Evolutionary conservation across 2,329 filamentous ascomycete genomes (phyloP).

Genomic region (Endoconidiophora laricicola): DNA sequence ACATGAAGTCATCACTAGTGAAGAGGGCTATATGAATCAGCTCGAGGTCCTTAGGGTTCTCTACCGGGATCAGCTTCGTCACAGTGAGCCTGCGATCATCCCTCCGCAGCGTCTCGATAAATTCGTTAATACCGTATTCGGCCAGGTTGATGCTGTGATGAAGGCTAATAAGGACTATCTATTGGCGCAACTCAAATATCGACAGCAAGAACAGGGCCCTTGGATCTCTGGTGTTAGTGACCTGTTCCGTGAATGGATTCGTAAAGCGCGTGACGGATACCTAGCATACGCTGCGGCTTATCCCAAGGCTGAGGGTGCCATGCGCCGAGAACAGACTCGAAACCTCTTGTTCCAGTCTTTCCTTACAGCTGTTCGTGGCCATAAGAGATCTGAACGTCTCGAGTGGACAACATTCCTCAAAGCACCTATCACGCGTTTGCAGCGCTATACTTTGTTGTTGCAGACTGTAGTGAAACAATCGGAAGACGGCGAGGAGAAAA

Average conservation of each 20-base stretch:
- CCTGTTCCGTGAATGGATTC: slow-evolving; percentile 95
- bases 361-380: slow-evolving; percentile 59
- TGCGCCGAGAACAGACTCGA: slow-evolving; percentile 67
- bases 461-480: slow-evolving; percentile 68
- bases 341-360: slow-evolving; percentile 81
- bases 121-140: slow-evolving; percentile 77
- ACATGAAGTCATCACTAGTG: slow-evolving; percentile 86
- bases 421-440: slow-evolving; percentile 77
- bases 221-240: slow-evolving; percentile 92
- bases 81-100: slow-evolving; percentile 64
- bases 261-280: slow-evolving; percentile 77
- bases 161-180: slow-evolving; percentile 86
- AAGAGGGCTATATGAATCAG: slow-evolving; percentile 80
- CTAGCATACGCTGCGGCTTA: slow-evolving; percentile 84
- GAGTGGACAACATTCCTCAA: slow-evolving; percentile 94
- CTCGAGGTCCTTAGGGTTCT: slow-evolving; percentile 71
- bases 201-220: slow-evolving; percentile 89
- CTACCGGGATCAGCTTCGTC: slow-evolving; percentile 65
- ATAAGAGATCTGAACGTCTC: slow-evolving; percentile 66
- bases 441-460: slow-evolving; percentile 74
- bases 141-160: slow-evolving; percentile 75
- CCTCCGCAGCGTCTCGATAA: slow-evolving; percentile 58
- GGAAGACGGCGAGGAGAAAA: slow-evolving; percentile 76
- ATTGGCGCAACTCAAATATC: slow-evolving; percentile 84
- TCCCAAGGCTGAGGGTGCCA: slow-evolving; percentile 64